A percentile compares a stretch with the other conserved stretches of the same genome.
Evolutionary conservation across 352 stramenopile species (phyloP).

Genomic region (Globisporangium rhizosaccharum): DNA sequence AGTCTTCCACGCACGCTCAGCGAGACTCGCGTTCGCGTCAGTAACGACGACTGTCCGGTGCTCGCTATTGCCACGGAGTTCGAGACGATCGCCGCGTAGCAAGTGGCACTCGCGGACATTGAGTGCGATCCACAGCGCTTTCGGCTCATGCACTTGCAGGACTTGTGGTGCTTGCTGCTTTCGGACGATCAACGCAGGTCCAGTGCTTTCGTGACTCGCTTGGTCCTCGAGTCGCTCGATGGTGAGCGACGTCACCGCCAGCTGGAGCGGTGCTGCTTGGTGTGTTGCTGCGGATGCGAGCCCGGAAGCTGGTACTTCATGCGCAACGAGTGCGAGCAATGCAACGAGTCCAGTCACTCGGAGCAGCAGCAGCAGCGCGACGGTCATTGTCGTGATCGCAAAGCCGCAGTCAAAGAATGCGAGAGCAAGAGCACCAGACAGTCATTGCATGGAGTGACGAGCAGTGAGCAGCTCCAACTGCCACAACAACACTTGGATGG

Average conservation of each 20-base stretch:
- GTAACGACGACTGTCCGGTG: conserved; percentile 8
- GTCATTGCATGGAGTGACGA: too few species aligned
- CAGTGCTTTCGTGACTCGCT: background rate
- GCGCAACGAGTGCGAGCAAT: too few species aligned
- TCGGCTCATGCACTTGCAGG: conserved; percentile 13
- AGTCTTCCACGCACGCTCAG: conserved; percentile 1
- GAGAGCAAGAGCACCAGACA: too few species aligned
- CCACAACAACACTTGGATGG: too few species aligned
- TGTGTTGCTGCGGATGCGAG: too few species aligned
- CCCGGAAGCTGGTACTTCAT: too few species aligned
- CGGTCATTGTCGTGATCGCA: too few species aligned
- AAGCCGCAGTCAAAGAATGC: too few species aligned
- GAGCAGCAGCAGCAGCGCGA: too few species aligned
- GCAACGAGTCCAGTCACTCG: too few species aligned
- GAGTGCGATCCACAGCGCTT: conserved; percentile 19
- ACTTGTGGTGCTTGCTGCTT: conserved; percentile 18
- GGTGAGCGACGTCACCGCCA: background rate
- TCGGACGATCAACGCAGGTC: conserved; percentile 11
- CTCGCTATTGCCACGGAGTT: conserved; percentile 11
- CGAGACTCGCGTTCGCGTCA: conserved; percentile 11
- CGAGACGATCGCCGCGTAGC: conserved; percentile 19
- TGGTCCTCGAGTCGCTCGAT: background rate
- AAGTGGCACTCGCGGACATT: conserved; percentile 20
- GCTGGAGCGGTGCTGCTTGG: background rate
- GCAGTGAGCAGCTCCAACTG: too few species aligned